phyloP scores from a whole-genome alignment of 352 stramenopile genomes.

The Phytophthora sp. region DNA sequence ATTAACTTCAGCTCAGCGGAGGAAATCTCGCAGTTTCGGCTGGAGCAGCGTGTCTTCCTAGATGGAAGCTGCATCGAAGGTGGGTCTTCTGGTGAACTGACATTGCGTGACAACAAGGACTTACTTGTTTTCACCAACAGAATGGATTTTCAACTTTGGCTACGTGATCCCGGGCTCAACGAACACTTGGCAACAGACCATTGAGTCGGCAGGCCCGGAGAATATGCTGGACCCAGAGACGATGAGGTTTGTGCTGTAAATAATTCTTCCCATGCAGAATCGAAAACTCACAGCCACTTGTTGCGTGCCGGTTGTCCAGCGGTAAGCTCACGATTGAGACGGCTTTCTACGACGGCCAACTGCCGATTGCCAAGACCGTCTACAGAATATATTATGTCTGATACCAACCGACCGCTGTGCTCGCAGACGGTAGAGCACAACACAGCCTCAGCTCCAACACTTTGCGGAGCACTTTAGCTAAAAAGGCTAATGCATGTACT shows the following conservation, averaged over 20 bases:
- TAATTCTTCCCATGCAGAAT: too few relatives aligned
- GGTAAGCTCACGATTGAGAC: constrained; percentile 96
- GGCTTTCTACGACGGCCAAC: constrained; percentile 93
- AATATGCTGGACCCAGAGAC: constrained; percentile 89
- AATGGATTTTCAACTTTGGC: constrained; percentile 96
- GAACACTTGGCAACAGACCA: constrained; percentile 96
- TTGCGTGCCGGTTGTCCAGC: constrained; percentile 35
- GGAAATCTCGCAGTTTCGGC: constrained; percentile 91
- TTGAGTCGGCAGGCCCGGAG: constrained; percentile 87
- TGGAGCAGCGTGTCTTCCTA: constrained; percentile 93
- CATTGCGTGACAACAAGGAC: neutral
- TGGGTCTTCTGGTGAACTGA: constrained; percentile 15
- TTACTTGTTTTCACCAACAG: constrained; percentile 34
- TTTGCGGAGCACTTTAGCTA: constrained; percentile 11
- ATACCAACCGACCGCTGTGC: constrained; percentile 6
- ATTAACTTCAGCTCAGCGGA: constrained; percentile 94
- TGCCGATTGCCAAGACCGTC: constrained; percentile 90
- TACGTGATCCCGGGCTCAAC: constrained; percentile 96
- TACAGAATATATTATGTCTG: constrained; percentile 95
- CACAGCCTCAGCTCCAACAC: neutral
- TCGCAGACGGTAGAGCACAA: neutral
- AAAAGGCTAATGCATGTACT: constrained; percentile 27
- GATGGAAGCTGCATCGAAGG: constrained; percentile 91
- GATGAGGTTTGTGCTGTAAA: constrained; percentile 80
- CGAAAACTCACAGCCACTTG: too few relatives aligned